phyloP scores from a whole-genome alignment of 2,329 filamentous ascomycete genomes.

The Lanzia echinophila region DNA sequence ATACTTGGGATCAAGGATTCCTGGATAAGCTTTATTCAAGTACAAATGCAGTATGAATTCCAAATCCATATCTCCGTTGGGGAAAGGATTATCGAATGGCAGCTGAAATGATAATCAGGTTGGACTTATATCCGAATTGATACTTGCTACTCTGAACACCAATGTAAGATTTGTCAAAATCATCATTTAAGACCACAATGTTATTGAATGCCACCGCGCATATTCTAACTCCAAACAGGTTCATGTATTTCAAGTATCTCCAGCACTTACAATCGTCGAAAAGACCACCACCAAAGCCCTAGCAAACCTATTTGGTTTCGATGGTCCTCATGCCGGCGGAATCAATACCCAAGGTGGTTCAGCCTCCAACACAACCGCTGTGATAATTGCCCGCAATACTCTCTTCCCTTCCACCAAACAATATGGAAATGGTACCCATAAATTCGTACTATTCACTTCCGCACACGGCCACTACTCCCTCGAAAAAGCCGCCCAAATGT shows the following conservation, averaged over 20 bases:
- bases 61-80: neutral
- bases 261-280: constrained; percentile 79
- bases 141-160: constrained; percentile 83
- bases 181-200: neutral
- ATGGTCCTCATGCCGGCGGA: constrained; percentile 59
- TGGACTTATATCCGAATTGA: constrained; percentile 75
- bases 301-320: constrained; percentile 71
- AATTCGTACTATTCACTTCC: constrained; percentile 81
- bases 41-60: constrained; percentile 63
- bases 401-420: constrained; percentile 74
- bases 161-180: constrained; percentile 52
- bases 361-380: constrained; percentile 76
- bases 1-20: constrained; percentile 98
- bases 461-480: constrained; percentile 90
- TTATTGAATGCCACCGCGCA: neutral
- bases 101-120: constrained; percentile 41
- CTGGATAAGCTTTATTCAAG: constrained; percentile 92
- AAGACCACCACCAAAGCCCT: constrained; percentile 71
- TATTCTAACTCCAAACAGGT: constrained; percentile 39
- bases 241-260: constrained; percentile 91
- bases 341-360: constrained; percentile 72
- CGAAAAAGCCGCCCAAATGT: constrained; percentile 88
- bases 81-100: neutral
- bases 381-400: constrained; percentile 81
- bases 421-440: constrained; percentile 56